Evolutionary conservation across 805 yeast species (phyloP).

Genomic region (Saturnispora hagleri): DNA sequence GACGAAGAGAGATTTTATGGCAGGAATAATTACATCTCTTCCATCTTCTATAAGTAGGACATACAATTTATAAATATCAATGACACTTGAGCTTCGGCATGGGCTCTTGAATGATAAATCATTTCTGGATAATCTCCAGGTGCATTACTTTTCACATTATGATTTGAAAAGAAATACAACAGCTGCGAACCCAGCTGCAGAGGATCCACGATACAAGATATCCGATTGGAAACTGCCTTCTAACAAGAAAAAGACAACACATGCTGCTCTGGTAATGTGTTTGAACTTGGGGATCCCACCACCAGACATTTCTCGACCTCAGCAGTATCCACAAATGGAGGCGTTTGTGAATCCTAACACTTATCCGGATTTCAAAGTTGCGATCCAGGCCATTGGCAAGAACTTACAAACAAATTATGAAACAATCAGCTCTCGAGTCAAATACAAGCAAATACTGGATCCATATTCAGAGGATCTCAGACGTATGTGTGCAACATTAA

Average conservation of each 20-base stretch:
- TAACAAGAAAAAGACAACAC: constrained; percentile 85
- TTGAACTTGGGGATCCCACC: constrained; percentile 94
- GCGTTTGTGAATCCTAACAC: constrained; percentile 89
- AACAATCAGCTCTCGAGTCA: constrained; percentile 73
- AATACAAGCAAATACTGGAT: constrained; percentile 85
- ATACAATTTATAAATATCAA: background rate
- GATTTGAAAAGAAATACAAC: constrained; percentile 91
- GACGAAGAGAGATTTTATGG: background rate
- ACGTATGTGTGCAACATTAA: constrained; percentile 76
- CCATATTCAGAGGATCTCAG: constrained; percentile 95
- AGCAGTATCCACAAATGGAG: constrained; percentile 85
- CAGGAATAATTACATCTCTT: background rate
- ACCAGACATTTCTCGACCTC: constrained; percentile 88
- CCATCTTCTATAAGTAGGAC: background rate
- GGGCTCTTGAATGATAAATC: constrained; percentile 27
- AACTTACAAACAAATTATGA: constrained; percentile 83
- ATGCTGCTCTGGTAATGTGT: constrained; percentile 87
- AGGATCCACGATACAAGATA: constrained; percentile 57
- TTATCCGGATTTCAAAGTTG: constrained; percentile 78
- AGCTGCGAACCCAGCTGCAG: constrained; percentile 67
- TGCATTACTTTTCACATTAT: constrained; percentile 43
- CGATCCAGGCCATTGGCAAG: constrained; percentile 85
- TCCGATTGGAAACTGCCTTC: constrained; percentile 87
- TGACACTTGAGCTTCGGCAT: constrained; percentile 23
- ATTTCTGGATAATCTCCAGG: constrained; percentile 22